Conservation (phyloP, 257 asterid species). For the Fraxinus americana region DNA sequence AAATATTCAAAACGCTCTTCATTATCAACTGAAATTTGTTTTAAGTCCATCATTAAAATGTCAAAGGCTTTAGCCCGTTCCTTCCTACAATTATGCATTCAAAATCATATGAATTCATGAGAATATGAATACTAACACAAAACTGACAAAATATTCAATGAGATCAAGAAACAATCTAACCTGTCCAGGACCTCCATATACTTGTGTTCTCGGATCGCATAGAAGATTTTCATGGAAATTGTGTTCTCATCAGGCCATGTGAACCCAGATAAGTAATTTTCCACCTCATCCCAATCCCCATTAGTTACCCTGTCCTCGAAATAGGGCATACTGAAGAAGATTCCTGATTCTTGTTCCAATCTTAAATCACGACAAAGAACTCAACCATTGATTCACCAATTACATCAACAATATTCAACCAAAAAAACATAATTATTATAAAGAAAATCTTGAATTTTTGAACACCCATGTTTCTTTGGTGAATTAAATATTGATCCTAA, state of each 20-base stretch:
- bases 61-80: slow-evolving; percentile 11
- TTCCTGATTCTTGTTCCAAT: slow-evolving; percentile 25
- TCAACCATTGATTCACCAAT: too few species aligned
- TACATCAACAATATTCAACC: background rate
- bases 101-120: too few species aligned
- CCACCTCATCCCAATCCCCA: slow-evolving; percentile 25
- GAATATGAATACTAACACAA: background rate
- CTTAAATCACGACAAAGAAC: slow-evolving; percentile 12
- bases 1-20: too few species aligned
- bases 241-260: slow-evolving; percentile 21
- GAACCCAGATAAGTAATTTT: slow-evolving; percentile 23
- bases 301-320: slow-evolving; percentile 21
- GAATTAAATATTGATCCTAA: too few species aligned
- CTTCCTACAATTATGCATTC: slow-evolving; percentile 42
- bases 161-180: slow-evolving; percentile 8
- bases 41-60: too few species aligned
- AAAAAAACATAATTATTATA: too few species aligned
- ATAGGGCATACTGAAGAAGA: slow-evolving; percentile 24
- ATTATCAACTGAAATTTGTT: too few species aligned
- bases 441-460: too few species aligned
- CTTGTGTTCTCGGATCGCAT: slow-evolving; percentile 26
- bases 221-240: slow-evolving; percentile 22
- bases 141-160: background rate
- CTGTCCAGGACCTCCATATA: slow-evolving; percentile 22
- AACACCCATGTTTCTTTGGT: too few species aligned